Evolutionary conservation across 495 filamentous ascomycete species (phyloP).

Genomic region (Tuber brumale): DNA sequence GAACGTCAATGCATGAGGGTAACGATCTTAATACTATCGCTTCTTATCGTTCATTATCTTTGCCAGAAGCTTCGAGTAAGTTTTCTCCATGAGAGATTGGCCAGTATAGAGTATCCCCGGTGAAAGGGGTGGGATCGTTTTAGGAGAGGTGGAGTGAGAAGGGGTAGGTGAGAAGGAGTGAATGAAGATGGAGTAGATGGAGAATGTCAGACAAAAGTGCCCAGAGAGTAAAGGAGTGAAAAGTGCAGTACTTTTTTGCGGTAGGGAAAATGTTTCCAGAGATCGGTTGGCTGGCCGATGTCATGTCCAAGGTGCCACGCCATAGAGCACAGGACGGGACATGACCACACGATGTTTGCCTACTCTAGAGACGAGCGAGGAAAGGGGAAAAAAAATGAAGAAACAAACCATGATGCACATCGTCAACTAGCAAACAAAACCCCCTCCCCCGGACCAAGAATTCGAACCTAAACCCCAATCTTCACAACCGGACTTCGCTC

Average conservation of each 20-base stretch:
- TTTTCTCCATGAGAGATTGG: neutral
- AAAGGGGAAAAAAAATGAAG: neutral
- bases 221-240: neutral
- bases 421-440: neutral
- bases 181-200: neutral
- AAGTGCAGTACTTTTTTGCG: neutral
- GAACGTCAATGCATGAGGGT: neutral
- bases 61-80: neutral
- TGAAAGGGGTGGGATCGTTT: neutral
- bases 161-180: neutral
- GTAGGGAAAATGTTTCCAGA: neutral
- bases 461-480: neutral
- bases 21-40: neutral
- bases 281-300: neutral
- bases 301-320: neutral
- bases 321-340: neutral
- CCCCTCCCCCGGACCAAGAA: neutral
- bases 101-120: neutral
- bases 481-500: neutral
- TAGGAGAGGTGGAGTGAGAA: neutral
- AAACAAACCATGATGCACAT: neutral
- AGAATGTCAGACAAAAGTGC: neutral
- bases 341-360: neutral
- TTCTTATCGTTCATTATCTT: neutral
- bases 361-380: neutral